Evolutionary conservation across 116 monocot genomes (phyloP), one percentile per base, ranked within the genome.

Genomic region (Zostera marina): DNA sequence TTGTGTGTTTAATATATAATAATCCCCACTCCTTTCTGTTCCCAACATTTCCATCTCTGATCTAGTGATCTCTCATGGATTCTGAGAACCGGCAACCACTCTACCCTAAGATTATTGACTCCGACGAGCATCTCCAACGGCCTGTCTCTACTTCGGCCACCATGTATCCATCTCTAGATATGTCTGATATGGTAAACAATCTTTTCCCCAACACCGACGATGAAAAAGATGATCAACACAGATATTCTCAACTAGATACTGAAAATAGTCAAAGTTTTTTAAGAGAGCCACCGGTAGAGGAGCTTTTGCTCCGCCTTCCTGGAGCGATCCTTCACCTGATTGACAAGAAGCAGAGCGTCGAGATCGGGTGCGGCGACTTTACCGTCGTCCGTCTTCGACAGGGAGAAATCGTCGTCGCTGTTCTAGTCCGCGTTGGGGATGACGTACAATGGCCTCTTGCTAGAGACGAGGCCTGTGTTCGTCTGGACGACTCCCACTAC

Each of bases 301-400:
- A 85, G 58, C 67, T 66, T 21, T 32, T 89, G 43, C 44, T 89
- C 66, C 23, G 25, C 56, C 42, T 96, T 42, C 85, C 96, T 0
- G 82, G 83, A 57, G 89, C 82, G 14, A 73, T 85, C 44, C 76
- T 96, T 68, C 86, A 96, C 79, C 83, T 96, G 54, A 81, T 96
- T 60, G 85, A 96, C 61, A 47, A 58, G 46, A 41, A 76, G 17
- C 41, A 63, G 47, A 80, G 78, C 63, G 52, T 89, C 22, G 80
- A 89, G 61, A 80, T 89, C 52, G 85, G 74, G 20, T 63, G 75
- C 20, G 89, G 96, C 21, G 80, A 82, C 21, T 72, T 96, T 70
- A 26, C 59, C 54, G 17, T 89, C 43, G 47, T 64, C 43, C 75
- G 74, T 53, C 70, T 96, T 57, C 59, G 62, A 20, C 80, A 85